A percentile compares a stretch with the other conserved stretches of the same genome.
Conservation (phyloP, 1,139 yeast species). For the Blastobotrys ciferrii region DNA sequence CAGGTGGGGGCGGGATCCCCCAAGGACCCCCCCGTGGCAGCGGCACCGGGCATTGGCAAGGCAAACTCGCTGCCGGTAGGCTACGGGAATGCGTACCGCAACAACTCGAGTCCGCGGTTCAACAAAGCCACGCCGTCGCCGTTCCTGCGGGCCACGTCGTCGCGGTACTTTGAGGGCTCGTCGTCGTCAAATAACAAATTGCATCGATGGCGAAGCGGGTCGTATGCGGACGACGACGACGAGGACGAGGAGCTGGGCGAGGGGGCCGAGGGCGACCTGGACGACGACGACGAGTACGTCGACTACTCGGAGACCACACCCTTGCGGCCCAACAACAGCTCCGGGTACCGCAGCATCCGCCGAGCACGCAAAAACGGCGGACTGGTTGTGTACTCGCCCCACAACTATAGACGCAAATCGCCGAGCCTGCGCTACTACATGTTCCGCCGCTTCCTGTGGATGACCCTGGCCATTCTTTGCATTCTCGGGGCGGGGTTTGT, state of each 20-base stretch:
- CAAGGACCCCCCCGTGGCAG: background rate
- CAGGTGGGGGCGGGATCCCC: too few relatives aligned
- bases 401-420: constrained; percentile 32
- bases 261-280: constrained; percentile 31
- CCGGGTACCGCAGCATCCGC: constrained; percentile 23
- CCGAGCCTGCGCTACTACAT: constrained; percentile 24
- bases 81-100: background rate
- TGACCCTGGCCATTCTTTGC: constrained; percentile 28
- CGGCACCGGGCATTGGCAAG: background rate
- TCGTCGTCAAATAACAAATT: constrained; percentile 5
- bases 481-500: constrained; percentile 59
- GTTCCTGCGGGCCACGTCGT: constrained; percentile 16
- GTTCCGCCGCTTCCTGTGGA: constrained; percentile 34
- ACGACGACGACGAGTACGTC: constrained; percentile 27
- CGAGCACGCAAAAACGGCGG: constrained; percentile 26
- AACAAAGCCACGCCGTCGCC: constrained; percentile 8
- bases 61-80: background rate
- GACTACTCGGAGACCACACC: constrained; percentile 33
- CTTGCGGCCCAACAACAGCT: constrained; percentile 21
- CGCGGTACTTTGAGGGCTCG: constrained; percentile 17
- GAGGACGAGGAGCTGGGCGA: constrained; percentile 31
- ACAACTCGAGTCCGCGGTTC: constrained; percentile 4
- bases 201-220: constrained; percentile 15
- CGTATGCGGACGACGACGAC: constrained; percentile 33
- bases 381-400: constrained; percentile 33